A percentile compares a stretch with the other conserved stretches of the same genome.
Evolutionary conservation across 1,284 basidiomycete species (phyloP).

Genomic region (Melampsora larici-populina): DNA sequence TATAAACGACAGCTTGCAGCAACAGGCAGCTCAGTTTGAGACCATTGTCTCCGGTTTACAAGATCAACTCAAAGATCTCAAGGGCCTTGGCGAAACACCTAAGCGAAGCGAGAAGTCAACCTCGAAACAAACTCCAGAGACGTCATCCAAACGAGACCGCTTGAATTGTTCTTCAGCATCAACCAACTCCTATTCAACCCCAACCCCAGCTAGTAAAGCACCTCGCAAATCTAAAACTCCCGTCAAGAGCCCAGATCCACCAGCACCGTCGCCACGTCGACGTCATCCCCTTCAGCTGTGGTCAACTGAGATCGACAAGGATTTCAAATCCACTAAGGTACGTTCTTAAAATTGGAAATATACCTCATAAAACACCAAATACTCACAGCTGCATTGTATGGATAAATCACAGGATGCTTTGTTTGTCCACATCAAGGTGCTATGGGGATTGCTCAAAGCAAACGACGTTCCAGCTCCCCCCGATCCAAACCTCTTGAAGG

Average conservation of each 20-base stretch:
- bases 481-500: background rate
- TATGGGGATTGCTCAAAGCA: slow-evolving; percentile 8
- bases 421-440: slow-evolving; percentile 23
- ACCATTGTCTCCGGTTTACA: background rate
- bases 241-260: background rate
- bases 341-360: background rate
- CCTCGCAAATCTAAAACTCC: background rate
- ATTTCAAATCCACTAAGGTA: background rate
- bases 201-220: background rate
- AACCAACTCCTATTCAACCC: background rate
- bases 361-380: background rate
- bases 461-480: slow-evolving; percentile 11
- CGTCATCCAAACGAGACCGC: background rate
- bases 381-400: background rate
- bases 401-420: slow-evolving; percentile 15
- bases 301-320: background rate
- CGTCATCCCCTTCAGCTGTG: background rate
- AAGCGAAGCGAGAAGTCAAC: background rate
- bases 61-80: background rate
- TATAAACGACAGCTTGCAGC: background rate
- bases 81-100: background rate
- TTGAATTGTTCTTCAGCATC: background rate
- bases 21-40: background rate
- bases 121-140: background rate
- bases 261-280: background rate